phyloP scores from a whole-genome alignment of 441 rosid species.

The Melastoma candidum region DNA sequence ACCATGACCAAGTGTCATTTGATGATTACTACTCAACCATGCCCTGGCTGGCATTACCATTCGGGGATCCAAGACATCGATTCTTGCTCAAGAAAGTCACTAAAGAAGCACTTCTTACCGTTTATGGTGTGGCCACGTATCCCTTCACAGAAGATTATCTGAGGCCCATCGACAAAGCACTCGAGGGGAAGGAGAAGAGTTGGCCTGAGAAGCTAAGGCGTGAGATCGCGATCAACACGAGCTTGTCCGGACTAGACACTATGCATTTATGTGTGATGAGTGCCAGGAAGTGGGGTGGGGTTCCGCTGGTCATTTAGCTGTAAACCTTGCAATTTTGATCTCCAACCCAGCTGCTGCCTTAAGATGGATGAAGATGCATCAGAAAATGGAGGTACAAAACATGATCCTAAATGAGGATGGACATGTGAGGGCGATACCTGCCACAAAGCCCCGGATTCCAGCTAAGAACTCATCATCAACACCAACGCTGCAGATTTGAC shows the following conservation, averaged over 20 bases:
- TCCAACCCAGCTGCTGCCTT: constrained; percentile 39
- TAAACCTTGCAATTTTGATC: constrained; percentile 58
- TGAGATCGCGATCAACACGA: constrained; percentile 33
- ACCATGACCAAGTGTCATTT: constrained; percentile 29
- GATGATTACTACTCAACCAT: constrained; percentile 28
- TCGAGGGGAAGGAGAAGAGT: constrained; percentile 39
- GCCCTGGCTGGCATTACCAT: constrained; percentile 58
- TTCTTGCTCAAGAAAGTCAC: constrained; percentile 33
- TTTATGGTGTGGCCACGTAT: constrained; percentile 41
- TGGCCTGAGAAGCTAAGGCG: constrained; percentile 23
- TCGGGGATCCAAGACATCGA: constrained; percentile 28
- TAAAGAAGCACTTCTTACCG: constrained; percentile 34
- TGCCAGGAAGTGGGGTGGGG: constrained; percentile 48
- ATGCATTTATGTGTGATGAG: constrained; percentile 52
- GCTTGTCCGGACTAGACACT: constrained; percentile 45
- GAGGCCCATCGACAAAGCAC: constrained; percentile 27
- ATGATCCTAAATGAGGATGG: too few species aligned
- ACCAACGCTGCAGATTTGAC: too few species aligned
- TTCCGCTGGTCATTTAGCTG: constrained; percentile 60
- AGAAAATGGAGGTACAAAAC: too few species aligned
- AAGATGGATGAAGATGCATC: too few species aligned
- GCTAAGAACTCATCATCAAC: too few species aligned
- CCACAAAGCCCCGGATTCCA: too few species aligned
- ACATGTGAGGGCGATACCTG: too few species aligned
- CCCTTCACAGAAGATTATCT: constrained; percentile 42